These are phyloP conservation scores for Carex cristatella DNA, from an alignment of 176 grass and related monocot genomes.

Conservation along the genomic window DNA sequence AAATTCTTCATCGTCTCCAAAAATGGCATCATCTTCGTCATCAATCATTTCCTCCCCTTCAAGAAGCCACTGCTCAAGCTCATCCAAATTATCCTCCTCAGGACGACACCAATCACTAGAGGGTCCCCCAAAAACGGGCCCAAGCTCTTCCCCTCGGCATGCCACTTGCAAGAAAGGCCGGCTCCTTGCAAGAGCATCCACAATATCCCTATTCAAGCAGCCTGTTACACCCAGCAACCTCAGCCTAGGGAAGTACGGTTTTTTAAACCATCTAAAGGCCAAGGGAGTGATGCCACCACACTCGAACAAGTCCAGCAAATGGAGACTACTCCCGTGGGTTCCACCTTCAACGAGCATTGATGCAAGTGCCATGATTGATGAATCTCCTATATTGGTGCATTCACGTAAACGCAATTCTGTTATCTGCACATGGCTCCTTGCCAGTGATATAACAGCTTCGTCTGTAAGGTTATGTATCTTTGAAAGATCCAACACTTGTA, in stretches of 20 bases:
- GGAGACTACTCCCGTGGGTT: conserved; percentile 59
- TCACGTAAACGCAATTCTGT: conserved; percentile 65
- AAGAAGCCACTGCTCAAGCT: conserved; percentile 78
- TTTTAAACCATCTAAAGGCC: conserved; percentile 88
- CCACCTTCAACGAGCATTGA: conserved; percentile 89
- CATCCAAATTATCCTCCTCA: conserved; percentile 67
- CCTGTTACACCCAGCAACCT: conserved; percentile 77
- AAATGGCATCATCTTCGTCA: conserved; percentile 19
- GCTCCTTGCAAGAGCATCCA: conserved; percentile 63
- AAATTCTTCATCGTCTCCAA: conserved; percentile 27
- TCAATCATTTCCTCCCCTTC: conserved; percentile 22
- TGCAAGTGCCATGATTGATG: conserved; percentile 81
- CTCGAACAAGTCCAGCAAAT: conserved; percentile 70
- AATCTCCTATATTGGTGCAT: conserved; percentile 59
- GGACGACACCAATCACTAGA: conserved; percentile 58
- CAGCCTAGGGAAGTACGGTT: conserved; percentile 78
- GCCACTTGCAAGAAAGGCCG: conserved; percentile 76
- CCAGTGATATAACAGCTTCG: conserved; percentile 63
- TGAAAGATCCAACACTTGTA: conserved; percentile 78
- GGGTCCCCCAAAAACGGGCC: conserved; percentile 40
- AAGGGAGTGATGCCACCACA: conserved; percentile 74
- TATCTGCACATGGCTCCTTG: conserved; percentile 52
- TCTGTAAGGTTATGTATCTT: conserved; percentile 65
- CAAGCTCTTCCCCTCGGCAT: conserved; percentile 72
- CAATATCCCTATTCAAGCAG: conserved; percentile 81